Evolutionary conservation across 192 early-diverging fungal species (phyloP), one percentile per base, ranked within the genome.

Genomic region (Backusella psychrophila): DNA sequence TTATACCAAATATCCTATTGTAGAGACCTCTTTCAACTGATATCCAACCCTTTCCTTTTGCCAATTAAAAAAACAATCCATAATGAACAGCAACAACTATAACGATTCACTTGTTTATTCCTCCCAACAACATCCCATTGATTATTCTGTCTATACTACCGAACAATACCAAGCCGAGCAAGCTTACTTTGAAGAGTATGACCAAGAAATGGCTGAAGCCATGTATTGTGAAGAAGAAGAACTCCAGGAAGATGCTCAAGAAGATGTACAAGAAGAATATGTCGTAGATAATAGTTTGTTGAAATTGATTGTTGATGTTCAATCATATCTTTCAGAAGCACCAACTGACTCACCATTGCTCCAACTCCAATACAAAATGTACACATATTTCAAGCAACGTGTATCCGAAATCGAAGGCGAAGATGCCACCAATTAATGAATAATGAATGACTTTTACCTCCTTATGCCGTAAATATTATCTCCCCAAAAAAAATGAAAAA

Each of bases 331-430:
- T n/a, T 42, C 76, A 26, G 80, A 81, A 36, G 33, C 73, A n/a
- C 66, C 66, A 36, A 71, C 49, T 44, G 80, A 77, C 33, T 78
- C 80, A 68, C 80, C 80, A 6, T 42, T 81, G n/a, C 56, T 81
- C 4, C 69, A 77, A 12, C 72, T 81, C 11, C 80, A 81, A 66
- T 81, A 81, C 69, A 81, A 81, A 66, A 81, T 81, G 80, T 81
- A 81, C 41, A 78, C 69, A 35, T 81, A 81, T 49, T 77, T 81
- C 68, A 81, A 75, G 56, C 80, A 78, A n/a, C 72, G 80, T 67
- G 76, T 69, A 29, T 72, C 17, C 56, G 80, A 81, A 46, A 78
- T 81, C 73, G 80, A 75, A 41, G 38, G 35, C 34, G 75, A 77
- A 63, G 56, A 63, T 63, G 56, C 56, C 56, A 63, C 21, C 56